Evolutionary conservation across 176 grass and related monocot species (phyloP), one percentile per base, ranked within the genome.

Genomic region (Eleusine indica): DNA sequence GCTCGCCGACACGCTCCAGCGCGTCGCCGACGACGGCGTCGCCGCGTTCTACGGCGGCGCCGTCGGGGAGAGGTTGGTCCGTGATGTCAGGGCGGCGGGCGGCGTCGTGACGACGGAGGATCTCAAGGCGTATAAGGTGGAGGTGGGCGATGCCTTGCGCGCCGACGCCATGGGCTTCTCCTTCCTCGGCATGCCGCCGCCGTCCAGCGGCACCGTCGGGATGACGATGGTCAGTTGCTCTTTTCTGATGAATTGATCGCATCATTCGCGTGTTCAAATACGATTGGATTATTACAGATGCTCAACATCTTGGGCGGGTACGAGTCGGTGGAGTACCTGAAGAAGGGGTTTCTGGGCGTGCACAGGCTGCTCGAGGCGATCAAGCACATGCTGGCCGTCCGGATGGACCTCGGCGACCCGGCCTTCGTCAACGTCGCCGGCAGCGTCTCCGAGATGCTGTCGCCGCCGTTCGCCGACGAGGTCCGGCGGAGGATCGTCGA

Each of bases 181-280:
- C 57, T 82, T 98, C 79, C 86, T 98, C 13, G 95, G 95, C 29
- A 94, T 94, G 95, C 95, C 90, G 39, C 95, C 92, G 22, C 95
- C 95, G 41, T 98, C 95, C 28, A 93, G 90, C 51, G 95, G 95
- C 84, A 91, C 92, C 12, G 87, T 91, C 30, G 90, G 95, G 16
- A 67, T 94, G 79, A 61, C 90, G 18, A 16, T 98, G 91, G 91
- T 98, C 56, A 63, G 85, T 85, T 3, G 1, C 1, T 49, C 11
- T 7, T 7, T 7, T 14, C 11, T 49, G 47, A 43, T 43, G 41
- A 43, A 43, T 43, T 35, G 32, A 35, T 35, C 2, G 32, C 39
- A 49, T 30, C 3, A 13, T 46, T 10, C 51, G 10, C 16, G 53
- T 38, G 19, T 35, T 39, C 43, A 72, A 13, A 58, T 39, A 17